Percentiles rank a stretch among this genome's conserved stretches.
phyloP scores from a whole-genome alignment of 2,329 filamentous ascomycete genomes.

The Colletotrichum sp. region DNA sequence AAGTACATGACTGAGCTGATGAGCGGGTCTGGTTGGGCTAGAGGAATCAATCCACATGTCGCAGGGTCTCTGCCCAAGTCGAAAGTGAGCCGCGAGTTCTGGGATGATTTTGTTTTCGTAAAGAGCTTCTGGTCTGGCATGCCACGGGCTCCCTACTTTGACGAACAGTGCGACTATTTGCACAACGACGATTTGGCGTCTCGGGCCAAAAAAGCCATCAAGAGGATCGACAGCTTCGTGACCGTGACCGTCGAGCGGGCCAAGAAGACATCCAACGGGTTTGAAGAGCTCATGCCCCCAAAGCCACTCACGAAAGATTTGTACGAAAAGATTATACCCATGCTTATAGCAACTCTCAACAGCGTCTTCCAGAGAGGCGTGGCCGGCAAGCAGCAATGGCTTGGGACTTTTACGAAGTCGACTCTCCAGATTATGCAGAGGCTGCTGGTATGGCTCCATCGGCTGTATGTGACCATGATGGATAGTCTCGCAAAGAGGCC shows the following conservation, averaged over 20 bases:
- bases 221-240: background rate
- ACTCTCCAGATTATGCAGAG: conserved; percentile 13
- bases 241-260: background rate
- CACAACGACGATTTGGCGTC: background rate
- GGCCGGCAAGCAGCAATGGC: background rate
- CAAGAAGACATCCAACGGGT: background rate
- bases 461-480: background rate
- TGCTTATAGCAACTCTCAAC: background rate
- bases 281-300: background rate
- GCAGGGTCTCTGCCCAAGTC: background rate
- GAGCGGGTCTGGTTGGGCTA: background rate
- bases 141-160: background rate
- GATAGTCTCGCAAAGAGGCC: background rate
- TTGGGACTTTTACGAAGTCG: conserved; percentile 2
- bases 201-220: background rate
- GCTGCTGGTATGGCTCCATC: background rate
- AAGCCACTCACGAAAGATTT: background rate
- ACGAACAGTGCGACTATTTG: conserved; percentile 2
- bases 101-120: background rate
- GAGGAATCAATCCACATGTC: background rate
- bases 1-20: conserved; percentile 8
- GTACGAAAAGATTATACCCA: background rate
- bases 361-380: conserved; percentile 1
- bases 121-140: background rate
- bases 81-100: background rate